Conservation (phyloP, 352 stramenopile genomes). For the Globisporangium solare region DNA sequence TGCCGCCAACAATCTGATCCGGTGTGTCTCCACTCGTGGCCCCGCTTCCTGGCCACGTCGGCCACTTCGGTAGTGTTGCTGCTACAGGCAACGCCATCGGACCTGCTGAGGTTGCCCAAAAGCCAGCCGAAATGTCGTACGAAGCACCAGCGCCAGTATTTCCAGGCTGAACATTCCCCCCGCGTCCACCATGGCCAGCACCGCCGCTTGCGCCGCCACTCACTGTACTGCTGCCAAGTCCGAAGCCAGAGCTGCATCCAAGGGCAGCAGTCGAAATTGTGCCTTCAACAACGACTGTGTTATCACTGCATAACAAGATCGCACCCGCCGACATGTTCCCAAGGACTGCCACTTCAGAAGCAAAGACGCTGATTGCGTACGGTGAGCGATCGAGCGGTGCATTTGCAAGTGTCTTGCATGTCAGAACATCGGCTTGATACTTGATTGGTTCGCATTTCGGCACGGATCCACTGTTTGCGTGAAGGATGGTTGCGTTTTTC, state of each 20-base stretch:
- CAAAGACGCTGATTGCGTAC: slow-evolving; percentile 47
- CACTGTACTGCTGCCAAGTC: slow-evolving; percentile 51
- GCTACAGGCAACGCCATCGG: neutral
- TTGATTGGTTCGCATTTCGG: slow-evolving; percentile 35
- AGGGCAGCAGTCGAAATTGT: slow-evolving; percentile 33
- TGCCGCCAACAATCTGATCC: slow-evolving; percentile 51
- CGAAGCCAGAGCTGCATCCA: slow-evolving; percentile 44
- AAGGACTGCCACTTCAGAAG: slow-evolving; percentile 28
- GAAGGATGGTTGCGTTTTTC: slow-evolving; percentile 38
- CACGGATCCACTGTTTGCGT: slow-evolving; percentile 44
- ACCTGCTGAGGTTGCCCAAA: neutral
- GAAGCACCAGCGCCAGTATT: slow-evolving; percentile 35
- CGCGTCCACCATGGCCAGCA: slow-evolving; percentile 59
- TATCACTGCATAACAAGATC: slow-evolving; percentile 50
- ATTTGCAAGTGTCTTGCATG: slow-evolving; percentile 29
- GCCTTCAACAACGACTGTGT: slow-evolving; percentile 32
- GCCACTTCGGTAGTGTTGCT: slow-evolving; percentile 25
- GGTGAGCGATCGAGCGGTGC: slow-evolving; percentile 10
- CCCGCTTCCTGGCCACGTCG: slow-evolving; percentile 64
- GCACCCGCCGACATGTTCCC: slow-evolving; percentile 51
- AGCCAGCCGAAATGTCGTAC: slow-evolving; percentile 29
- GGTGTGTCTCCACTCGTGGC: slow-evolving; percentile 45
- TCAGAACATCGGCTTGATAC: slow-evolving; percentile 30
- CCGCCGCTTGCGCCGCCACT: slow-evolving; percentile 49
- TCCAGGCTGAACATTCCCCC: slow-evolving; percentile 54